These are phyloP conservation scores for Globisporangium uncinulatum DNA, from an alignment of 352 stramenopile genomes.

Conservation along the genomic window DNA sequence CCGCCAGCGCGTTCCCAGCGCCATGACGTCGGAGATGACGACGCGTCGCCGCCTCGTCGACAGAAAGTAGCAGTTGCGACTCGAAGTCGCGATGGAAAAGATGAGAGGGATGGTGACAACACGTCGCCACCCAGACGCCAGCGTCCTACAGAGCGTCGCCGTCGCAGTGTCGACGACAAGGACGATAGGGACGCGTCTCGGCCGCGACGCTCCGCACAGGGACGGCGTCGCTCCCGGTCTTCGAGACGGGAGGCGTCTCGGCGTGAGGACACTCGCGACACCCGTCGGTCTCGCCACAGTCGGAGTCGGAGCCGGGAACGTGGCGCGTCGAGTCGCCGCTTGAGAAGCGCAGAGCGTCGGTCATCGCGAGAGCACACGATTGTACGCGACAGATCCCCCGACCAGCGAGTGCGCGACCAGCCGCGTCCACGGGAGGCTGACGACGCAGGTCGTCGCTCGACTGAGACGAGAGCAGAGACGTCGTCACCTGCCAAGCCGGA, in stretches of 20 bases:
- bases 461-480: neutral
- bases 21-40: constrained; percentile 5
- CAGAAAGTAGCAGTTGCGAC: neutral
- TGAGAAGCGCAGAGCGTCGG: constrained; percentile 6
- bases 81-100: neutral
- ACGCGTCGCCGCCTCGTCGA: constrained; percentile 25
- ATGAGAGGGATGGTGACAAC: neutral
- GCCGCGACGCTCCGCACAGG: constrained; percentile 19
- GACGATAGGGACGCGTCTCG: constrained; percentile 4
- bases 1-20: neutral
- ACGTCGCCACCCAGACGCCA: constrained; percentile 11
- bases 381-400: neutral
- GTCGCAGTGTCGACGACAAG: neutral
- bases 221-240: constrained; percentile 5
- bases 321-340: constrained; percentile 2
- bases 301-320: neutral
- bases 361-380: neutral
- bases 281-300: neutral
- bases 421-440: neutral
- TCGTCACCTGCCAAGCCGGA: neutral
- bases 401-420: constrained; percentile 3
- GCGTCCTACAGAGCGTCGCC: neutral
- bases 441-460: neutral
- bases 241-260: neutral
- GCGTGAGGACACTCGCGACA: neutral